Evolutionary conservation across 495 filamentous ascomycete species (phyloP).

Genomic region (Bombardia bombarda): DNA sequence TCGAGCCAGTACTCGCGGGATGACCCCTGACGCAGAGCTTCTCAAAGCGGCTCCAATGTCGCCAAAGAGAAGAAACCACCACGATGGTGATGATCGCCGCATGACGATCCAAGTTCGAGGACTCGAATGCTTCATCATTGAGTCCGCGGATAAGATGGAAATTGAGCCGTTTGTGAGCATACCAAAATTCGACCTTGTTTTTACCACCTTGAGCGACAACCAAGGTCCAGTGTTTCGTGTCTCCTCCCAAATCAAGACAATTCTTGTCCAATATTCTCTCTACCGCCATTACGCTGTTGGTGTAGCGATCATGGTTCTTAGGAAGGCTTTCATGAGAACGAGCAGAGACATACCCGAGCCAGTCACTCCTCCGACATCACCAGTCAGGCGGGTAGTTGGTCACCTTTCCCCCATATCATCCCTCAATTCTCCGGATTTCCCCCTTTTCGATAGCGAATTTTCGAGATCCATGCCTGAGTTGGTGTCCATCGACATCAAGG

Average conservation of each 20-base stretch:
- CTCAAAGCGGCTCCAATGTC: slow-evolving; percentile 52
- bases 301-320: slow-evolving; percentile 68
- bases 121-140: slow-evolving; percentile 82
- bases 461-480: slow-evolving; percentile 45
- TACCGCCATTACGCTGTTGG: slow-evolving; percentile 90
- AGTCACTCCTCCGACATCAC: slow-evolving; percentile 12
- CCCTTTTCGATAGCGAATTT: slow-evolving; percentile 24
- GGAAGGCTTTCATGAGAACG: slow-evolving; percentile 59
- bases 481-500: slow-evolving; percentile 73
- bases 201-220: slow-evolving; percentile 75
- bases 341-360: slow-evolving; percentile 21
- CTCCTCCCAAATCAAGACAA: slow-evolving; percentile 66
- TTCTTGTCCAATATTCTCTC: slow-evolving; percentile 83
- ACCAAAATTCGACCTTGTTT: slow-evolving; percentile 76
- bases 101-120: slow-evolving; percentile 72
- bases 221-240: slow-evolving; percentile 84
- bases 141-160: slow-evolving; percentile 76
- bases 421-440: slow-evolving; percentile 17
- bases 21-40: slow-evolving; percentile 50
- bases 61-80: slow-evolving; percentile 45
- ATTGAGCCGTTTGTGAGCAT: slow-evolving; percentile 78
- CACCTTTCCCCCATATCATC: slow-evolving; percentile 24
- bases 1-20: slow-evolving; percentile 50
- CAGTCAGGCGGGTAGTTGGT: slow-evolving; percentile 28
- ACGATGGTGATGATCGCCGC: slow-evolving; percentile 73